Base-by-base conservation (phyloP, 2,329 filamentous ascomycete genomes). In the Fusarium udum region DNA sequence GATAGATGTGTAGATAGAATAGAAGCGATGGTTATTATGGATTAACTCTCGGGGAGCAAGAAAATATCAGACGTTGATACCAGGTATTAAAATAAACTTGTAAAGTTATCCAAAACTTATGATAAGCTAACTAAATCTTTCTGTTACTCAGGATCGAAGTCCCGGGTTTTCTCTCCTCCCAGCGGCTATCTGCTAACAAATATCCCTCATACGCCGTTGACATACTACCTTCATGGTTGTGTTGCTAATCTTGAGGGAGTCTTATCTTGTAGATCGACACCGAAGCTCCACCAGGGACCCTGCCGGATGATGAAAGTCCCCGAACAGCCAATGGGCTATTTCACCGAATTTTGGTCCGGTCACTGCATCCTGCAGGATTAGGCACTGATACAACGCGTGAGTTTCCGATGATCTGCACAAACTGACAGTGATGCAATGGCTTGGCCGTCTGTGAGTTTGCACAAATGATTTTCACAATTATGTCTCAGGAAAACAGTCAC, bases 1-100 rank as follows among this genome's bases (percentile, higher is more conserved):
- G 88, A 88, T 81, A 28, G 42, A 67, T 4, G 28, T 66, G 7
- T 64, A 64, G 22, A 16, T 49, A 13, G 4, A 5, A 57, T 11
- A 10, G n/a, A 26, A 18, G 16, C 7, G 14, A 26, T 11, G 3
- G 3, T 6, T 3, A 22, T 22, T 12, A 16, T 12, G 14, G 3
- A 18, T 22, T 7, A 36, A 7, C 2, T 26, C 26, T 26, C 26
- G 26, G 26, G 26, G 26, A 26, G 26, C 26, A 26, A 26, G 26
- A 26, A 26, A 26, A 26, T 26, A 26, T 26, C 26, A 26, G 26
- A 26, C 26, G 6, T 26, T 26, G 26, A 26, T 26, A 26, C 26
- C 26, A 26, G 26, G 26, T 26, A 26, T 26, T 6, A 26, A 26
- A 26, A 26, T 26, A 26, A 26, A 26, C 26, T 26, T 26, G 6